phyloP scores from a whole-genome alignment of 306 rosid species.

The Canavalia ensiformis region DNA sequence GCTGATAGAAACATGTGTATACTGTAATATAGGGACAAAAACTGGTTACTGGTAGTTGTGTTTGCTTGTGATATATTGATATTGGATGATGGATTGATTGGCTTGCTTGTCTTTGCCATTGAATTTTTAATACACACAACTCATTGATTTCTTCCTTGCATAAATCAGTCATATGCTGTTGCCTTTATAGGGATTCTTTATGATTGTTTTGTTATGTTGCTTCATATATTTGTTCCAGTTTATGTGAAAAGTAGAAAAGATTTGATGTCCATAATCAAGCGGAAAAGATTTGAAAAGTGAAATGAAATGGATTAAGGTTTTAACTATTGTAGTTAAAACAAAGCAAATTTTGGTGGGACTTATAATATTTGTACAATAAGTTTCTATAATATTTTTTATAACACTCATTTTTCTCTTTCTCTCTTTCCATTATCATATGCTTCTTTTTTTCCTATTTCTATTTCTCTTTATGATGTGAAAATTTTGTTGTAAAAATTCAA shows the following conservation, averaged over 20 bases:
- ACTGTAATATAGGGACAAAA: slow-evolving; percentile 29
- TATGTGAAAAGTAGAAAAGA: neutral
- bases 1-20: slow-evolving; percentile 50
- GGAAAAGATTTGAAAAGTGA: too few species aligned
- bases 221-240: neutral
- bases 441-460: too few species aligned
- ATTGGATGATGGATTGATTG: slow-evolving; percentile 33
- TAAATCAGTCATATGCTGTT: neutral
- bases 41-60: slow-evolving; percentile 32
- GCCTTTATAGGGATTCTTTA: neutral
- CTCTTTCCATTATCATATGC: too few species aligned
- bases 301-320: too few species aligned
- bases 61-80: slow-evolving; percentile 28
- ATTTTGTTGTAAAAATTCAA: too few species aligned
- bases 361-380: too few species aligned
- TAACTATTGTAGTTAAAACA: too few species aligned
- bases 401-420: too few species aligned
- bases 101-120: slow-evolving; percentile 4
- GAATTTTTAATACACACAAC: slow-evolving; percentile 37
- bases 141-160: slow-evolving; percentile 32
- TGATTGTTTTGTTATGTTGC: slow-evolving; percentile 22
- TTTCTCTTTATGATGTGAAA: too few species aligned
- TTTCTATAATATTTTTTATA: too few species aligned
- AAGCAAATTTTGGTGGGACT: too few species aligned
- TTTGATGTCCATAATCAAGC: too few species aligned